Base-by-base conservation (phyloP, 2,329 filamentous ascomycete species). In the Stylonectria norvegica region DNA sequence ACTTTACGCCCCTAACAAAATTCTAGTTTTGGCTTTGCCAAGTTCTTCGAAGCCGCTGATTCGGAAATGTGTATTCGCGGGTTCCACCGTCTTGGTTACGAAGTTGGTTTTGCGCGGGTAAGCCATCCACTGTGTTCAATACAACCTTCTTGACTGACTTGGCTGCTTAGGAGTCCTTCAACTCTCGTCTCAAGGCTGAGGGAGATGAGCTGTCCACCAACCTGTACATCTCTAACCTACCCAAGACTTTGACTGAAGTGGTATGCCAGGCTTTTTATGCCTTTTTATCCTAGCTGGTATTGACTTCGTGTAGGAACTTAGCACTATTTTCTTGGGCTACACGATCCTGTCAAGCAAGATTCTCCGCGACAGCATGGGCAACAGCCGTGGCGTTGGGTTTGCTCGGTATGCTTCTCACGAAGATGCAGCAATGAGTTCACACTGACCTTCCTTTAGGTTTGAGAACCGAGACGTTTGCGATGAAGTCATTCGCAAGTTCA, bases 1-100 rank as follows among this genome's bases (percentile, higher is more conserved):
- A 9, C 8, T 16, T 15, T 22, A 1, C 17, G 12, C 15, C 32
- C 27, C 51, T 57, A 17, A 57, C 19, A 28, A 18, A 16, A 17
- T 31, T 5, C 12, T 56, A 97, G 93, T 11, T 98, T 97, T 61
- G 93, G 93, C 5, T 98, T 98, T 62, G 91, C 95, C 64, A 95
- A 96, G 66, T 98, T 95, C 64, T 86, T 79, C 63, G 85, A 87
- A 55, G 86, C 86, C 48, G 82, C 84, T 40, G 84, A 96, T 52
- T 95, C 93, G 10, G 90, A 97, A 70, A 86, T 89, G 60, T 97
- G 93, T 64, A 98, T 98, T 60, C 87, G 89, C 38, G 93, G 89
- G 31, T 96, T 98, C 63, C 91, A 93, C 62, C 85, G 86, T 58
- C 81, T 95, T 52, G 91, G 91, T 38, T 98, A 97, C 61, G 93